Evolutionary conservation across 805 yeast genomes (phyloP).

Genomic region (Teunomyces atbi): DNA sequence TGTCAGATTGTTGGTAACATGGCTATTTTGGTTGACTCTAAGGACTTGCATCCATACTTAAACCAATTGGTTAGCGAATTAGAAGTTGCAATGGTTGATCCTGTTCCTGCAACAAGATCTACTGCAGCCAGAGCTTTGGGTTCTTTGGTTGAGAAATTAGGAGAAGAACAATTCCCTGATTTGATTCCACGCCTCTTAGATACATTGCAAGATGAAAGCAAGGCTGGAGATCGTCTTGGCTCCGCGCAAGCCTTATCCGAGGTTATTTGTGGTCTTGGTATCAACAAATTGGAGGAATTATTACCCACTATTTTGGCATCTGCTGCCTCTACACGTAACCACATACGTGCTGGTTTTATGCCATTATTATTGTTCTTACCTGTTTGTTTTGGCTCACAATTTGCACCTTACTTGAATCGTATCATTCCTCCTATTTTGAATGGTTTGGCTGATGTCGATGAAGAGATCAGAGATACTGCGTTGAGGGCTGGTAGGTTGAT

Average conservation of each 20-base stretch:
- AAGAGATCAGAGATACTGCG: conserved; percentile 83
- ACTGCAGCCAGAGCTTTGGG: conserved; percentile 98
- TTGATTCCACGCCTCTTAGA: conserved; percentile 77
- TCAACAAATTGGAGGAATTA: conserved; percentile 81
- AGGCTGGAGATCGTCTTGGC: conserved; percentile 90
- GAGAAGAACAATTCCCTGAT: conserved; percentile 93
- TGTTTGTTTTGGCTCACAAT: conserved; percentile 88
- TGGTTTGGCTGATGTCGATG: conserved; percentile 89
- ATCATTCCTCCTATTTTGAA: conserved; percentile 89
- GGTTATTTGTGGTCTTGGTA: conserved; percentile 88
- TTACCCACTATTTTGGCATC: conserved; percentile 75
- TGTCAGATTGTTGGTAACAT: conserved; percentile 98
- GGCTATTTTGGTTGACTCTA: conserved; percentile 91
- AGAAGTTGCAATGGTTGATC: conserved; percentile 95
- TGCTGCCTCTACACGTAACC: conserved; percentile 63
- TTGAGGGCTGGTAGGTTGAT: conserved; percentile 89
- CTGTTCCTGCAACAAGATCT: conserved; percentile 95
- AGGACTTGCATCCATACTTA: conserved; percentile 82
- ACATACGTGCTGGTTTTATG: conserved; percentile 88
- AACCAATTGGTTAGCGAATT: conserved; percentile 74
- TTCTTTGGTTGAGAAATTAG: conserved; percentile 90
- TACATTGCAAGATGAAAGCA: conserved; percentile 72
- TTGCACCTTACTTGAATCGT: conserved; percentile 81
- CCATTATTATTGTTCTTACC: conserved; percentile 88
- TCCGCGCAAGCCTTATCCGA: conserved; percentile 97